These are phyloP conservation scores for Perkinsus olseni DNA, from an alignment of 169 alveolate species.

Conservation along the genomic window DNA sequence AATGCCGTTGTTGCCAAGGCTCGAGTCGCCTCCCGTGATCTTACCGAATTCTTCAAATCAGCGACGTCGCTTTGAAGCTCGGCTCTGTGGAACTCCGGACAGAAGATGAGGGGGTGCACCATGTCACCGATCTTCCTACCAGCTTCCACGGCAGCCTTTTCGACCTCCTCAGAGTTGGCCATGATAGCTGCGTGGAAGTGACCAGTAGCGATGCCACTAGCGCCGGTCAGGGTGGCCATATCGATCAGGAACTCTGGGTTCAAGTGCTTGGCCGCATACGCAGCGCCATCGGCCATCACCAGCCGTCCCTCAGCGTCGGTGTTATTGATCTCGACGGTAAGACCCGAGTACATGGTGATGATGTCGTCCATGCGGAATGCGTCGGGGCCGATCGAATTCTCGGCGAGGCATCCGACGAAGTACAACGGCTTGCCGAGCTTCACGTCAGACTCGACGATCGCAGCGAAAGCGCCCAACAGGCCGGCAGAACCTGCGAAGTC, in stretches of 20 bases:
- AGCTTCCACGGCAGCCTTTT: not conserved
- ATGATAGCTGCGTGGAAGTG: not conserved
- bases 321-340: constrained; percentile 43
- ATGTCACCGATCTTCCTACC: not conserved
- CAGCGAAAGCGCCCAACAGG: not conserved
- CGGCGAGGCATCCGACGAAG: constrained; percentile 7
- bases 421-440: not conserved
- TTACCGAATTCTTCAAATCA: not conserved
- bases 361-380: constrained; percentile 37
- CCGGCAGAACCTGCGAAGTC: not conserved
- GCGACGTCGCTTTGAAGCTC: not conserved
- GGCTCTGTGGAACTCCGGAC: not conserved
- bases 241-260: constrained; percentile 36
- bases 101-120: not conserved
- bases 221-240: constrained; percentile 49
- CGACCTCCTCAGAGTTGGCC: not conserved
- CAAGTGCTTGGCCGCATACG: constrained; percentile 31
- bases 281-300: constrained; percentile 39
- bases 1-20: too few relatives aligned
- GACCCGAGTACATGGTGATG: constrained; percentile 37
- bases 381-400: constrained; percentile 3
- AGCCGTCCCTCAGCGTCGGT: constrained; percentile 59
- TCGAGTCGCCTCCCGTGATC: too few relatives aligned
- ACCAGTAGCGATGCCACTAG: not conserved
- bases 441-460: not conserved